Base-by-base conservation (phyloP, 768 basidiomycete species). In the Tulasnella sp. region DNA sequence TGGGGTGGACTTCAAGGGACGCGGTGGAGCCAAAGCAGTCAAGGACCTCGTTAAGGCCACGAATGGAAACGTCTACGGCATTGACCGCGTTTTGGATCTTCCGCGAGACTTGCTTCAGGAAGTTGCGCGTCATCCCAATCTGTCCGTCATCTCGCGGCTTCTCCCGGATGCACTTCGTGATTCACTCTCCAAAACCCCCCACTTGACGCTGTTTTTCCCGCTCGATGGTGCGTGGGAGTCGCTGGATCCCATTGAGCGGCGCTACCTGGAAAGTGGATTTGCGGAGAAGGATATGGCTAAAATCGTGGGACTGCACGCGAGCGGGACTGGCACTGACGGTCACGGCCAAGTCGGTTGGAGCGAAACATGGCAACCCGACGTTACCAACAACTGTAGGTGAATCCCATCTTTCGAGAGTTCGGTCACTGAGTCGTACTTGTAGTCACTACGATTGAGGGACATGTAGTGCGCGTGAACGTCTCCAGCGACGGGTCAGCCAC, bases 121-220 rank as follows among this genome's bases (percentile, higher is more conserved):
- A 7, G 36, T 21, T 46, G 31, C 75, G 12, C 70, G 75, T 23
- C 78, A 82, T 59, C 67, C 79, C 6, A 75, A 79, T 0, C 67
- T 89, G 31, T 81, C 84, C 7, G 90, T 86, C 69, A 82, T 96
- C 63, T 70, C 77, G 64, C 81, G 76, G 60, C 76, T 97, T 49
- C 71, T 90, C 35, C 83, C 81, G 3, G 68, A 78, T 0, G 77
- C 79, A 48, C 76, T 84, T 35, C 65, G 72, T 43, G 65, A 70
- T 17, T 69, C 78, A 34, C 74, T 96, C 39, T 82, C 83, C 55
- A 73, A 72, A 41, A 81, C 83, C 0, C 70, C 86, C 4, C 80
- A 83, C 64, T 70, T 94, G 42, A 96, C 96, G 0, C 63, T 98
- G 27, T 99, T 99, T 67, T 77, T 94, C 6, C 94, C 96, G 0